A percentile compares a stretch with the other conserved stretches of the same genome.
Evolutionary conservation across 768 basidiomycete genomes (phyloP).

Genomic region (Russula sp.): DNA sequence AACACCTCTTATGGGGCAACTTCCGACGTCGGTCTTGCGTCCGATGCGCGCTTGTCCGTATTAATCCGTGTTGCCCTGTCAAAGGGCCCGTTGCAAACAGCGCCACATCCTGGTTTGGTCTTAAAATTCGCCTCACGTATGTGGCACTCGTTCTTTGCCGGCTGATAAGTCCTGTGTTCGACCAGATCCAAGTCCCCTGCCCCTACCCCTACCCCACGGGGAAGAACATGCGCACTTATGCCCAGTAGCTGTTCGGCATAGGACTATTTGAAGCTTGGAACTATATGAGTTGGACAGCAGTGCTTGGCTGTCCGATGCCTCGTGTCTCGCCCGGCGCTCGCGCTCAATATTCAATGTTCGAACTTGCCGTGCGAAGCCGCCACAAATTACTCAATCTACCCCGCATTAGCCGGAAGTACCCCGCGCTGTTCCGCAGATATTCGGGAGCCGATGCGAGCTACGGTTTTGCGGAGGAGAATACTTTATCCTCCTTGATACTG

Average conservation of each 20-base stretch:
- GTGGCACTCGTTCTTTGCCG: background rate
- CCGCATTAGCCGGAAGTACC: background rate
- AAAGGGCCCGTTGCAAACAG: background rate
- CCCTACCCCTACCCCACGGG: background rate
- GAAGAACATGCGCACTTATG: background rate
- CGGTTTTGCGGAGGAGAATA: background rate
- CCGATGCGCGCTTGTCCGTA: background rate
- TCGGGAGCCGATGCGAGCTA: slow-evolving; percentile 5
- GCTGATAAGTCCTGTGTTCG: background rate
- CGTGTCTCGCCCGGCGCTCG: background rate
- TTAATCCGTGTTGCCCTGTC: background rate
- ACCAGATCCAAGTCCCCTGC: background rate
- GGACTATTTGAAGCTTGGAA: background rate
- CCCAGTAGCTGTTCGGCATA: background rate
- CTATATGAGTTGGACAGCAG: background rate
- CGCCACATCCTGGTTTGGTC: background rate
- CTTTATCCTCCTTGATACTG: background rate
- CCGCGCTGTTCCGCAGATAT: slow-evolving; percentile 8
- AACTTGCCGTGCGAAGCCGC: background rate
- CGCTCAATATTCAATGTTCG: background rate
- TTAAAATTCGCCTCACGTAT: background rate
- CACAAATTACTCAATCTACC: slow-evolving; percentile 1
- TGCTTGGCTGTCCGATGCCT: background rate
- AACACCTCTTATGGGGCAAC: background rate
- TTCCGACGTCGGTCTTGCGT: slow-evolving; percentile 8